phyloP scores from a whole-genome alignment of 2,329 filamentous ascomycete species.

The Aspergillus novoparasiticus region DNA sequence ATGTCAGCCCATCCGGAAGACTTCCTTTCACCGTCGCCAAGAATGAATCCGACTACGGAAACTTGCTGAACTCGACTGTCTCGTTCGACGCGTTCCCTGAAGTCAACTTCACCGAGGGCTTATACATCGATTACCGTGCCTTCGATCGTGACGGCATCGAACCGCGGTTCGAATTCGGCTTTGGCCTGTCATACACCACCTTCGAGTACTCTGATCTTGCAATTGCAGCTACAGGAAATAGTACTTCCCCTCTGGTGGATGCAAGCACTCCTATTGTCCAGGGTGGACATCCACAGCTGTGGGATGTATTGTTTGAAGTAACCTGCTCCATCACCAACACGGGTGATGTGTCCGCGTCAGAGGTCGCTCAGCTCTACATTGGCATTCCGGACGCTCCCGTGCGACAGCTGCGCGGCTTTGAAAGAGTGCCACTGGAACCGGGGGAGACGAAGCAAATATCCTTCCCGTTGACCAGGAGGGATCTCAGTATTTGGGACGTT shows the following conservation, averaged over 20 bases:
- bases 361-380: conserved; percentile 61
- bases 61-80: conserved; percentile 6
- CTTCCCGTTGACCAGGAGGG: conserved; percentile 48
- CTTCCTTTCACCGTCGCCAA: conserved; percentile 61
- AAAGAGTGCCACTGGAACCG: conserved; percentile 49
- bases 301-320: conserved; percentile 36
- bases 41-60: conserved; percentile 58
- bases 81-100: not conserved
- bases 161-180: conserved; percentile 10
- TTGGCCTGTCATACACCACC: conserved; percentile 50
- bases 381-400: conserved; percentile 38
- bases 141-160: not conserved
- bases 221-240: conserved; percentile 25
- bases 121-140: not conserved
- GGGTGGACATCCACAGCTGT: conserved; percentile 7
- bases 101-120: conserved; percentile 9
- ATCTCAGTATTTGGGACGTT: conserved; percentile 41
- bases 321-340: conserved; percentile 54
- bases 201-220: conserved; percentile 53
- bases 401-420: conserved; percentile 54
- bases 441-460: conserved; percentile 43
- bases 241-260: conserved; percentile 51
- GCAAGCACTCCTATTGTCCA: conserved; percentile 7
- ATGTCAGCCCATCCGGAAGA: conserved; percentile 24
- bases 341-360: conserved; percentile 49